Percentiles rank a stretch among this genome's conserved stretches.
Conservation (phyloP, 345 rosid species). For the Cardamine resedifolia region DNA sequence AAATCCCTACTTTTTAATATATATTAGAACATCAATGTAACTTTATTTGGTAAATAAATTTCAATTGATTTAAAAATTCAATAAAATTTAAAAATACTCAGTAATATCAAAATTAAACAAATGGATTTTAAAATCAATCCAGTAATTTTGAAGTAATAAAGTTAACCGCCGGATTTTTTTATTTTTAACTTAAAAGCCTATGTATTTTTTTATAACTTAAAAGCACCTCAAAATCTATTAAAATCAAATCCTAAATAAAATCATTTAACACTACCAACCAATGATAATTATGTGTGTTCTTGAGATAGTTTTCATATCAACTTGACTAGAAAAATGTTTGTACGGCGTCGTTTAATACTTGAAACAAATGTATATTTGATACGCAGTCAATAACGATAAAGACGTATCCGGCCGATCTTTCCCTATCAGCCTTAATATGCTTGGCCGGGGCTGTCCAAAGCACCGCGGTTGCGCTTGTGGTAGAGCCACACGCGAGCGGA, state of each 20-base stretch:
- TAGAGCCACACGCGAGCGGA: conserved; percentile 50
- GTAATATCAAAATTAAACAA: too few relatives aligned
- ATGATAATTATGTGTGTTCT: background rate
- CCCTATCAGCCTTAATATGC: conserved; percentile 66
- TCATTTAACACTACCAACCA: background rate
- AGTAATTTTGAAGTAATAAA: background rate
- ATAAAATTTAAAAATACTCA: background rate
- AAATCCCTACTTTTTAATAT: background rate
- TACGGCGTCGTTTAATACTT: background rate
- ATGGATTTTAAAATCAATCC: too few relatives aligned
- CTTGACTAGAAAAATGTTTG: background rate
- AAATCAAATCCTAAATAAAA: too few relatives aligned
- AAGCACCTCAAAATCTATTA: background rate
- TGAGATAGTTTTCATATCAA: background rate
- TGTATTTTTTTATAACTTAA: background rate
- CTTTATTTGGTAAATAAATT: background rate
- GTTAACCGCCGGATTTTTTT: background rate
- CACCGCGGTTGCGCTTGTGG: conserved; percentile 43
- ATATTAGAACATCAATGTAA: background rate
- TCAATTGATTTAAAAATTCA: background rate
- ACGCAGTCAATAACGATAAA: conserved; percentile 58
- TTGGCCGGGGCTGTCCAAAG: conserved; percentile 62
- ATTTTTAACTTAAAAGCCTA: background rate
- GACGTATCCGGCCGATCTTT: conserved; percentile 62
- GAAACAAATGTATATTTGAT: conserved; percentile 3